Conservation (phyloP, 1,284 basidiomycete genomes). For the Malassezia furfur region DNA sequence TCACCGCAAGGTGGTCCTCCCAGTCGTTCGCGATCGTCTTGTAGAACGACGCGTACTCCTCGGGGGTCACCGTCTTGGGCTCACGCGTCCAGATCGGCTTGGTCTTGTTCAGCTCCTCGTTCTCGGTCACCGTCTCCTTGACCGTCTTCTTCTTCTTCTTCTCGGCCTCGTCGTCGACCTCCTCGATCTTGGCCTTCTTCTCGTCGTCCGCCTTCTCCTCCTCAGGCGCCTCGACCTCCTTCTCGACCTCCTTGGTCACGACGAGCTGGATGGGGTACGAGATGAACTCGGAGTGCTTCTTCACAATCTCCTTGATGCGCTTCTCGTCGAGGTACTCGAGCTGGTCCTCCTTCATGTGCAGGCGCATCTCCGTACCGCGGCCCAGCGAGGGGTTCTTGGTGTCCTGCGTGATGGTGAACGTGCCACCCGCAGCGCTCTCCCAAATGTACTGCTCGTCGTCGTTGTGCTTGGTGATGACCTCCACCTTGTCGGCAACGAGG, state of each 20-base stretch:
- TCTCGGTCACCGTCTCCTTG: conserved; percentile 57
- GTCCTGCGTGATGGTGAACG: conserved; percentile 96
- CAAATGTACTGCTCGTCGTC: conserved; percentile 99
- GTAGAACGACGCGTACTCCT: conserved; percentile 97
- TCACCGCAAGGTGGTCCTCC: conserved; percentile 95
- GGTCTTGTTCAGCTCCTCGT: conserved; percentile 98
- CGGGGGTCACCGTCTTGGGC: conserved; percentile 78
- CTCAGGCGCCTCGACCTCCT: conserved; percentile 70
- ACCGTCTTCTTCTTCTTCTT: conserved; percentile 75
- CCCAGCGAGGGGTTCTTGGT: conserved; percentile 78
- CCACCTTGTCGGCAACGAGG: conserved; percentile 94
- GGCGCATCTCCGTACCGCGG: conserved; percentile 88
- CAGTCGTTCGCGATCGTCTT: conserved; percentile 99
- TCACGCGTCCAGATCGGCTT: conserved; percentile 99
- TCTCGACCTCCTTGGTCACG: conserved; percentile 96
- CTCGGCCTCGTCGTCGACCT: conserved; percentile 69
- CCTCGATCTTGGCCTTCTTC: conserved; percentile 62
- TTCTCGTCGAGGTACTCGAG: conserved; percentile 99
- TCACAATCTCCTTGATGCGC: conserved; percentile 97
- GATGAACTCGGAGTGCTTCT: conserved; percentile 99
- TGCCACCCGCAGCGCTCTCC: conserved; percentile 98
- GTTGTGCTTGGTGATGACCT: conserved; percentile 99
- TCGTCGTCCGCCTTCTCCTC: conserved; percentile 57
- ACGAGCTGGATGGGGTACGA: conserved; percentile 98
- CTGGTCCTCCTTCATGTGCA: conserved; percentile 97